Base-by-base conservation (phyloP, 2,329 filamentous ascomycete species). In the Scolecobasidium constrictum region DNA sequence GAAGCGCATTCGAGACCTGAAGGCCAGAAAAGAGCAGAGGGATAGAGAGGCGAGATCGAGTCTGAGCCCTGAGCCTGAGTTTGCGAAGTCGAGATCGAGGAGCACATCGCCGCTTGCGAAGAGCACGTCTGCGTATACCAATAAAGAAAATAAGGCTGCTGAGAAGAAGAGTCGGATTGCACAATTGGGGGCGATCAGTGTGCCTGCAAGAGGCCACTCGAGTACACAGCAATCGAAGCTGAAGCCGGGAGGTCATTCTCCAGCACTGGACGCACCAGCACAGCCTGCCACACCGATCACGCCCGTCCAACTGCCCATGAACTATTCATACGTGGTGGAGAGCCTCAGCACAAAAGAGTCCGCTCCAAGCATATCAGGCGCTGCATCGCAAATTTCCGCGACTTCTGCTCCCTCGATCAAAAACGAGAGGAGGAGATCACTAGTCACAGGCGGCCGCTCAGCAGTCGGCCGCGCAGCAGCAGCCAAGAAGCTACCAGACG, bases 1-100 rank as follows among this genome's bases (percentile, higher is more conserved):
- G 26, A 69, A 69, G 43, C 63, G 71, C 35, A 79, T 79, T 40
- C 67, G 69, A 51, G 66, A 79, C 50, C 55, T 79, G 22, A 71
- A 72, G 52, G 68, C 73, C 49, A 71, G 73, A 48, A 73, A 75
- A 49, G 64, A 73, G 56, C 65, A 67, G 51, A 67, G 73, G 46
- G 68, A 75, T 36, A 64, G 61, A 49, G 52, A 58, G 48, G 56
- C 58, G 31, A 54, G 55, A 31, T 56, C 56, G 46, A 38, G 31
- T 22, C 22, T 20, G n/a, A 20, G 34, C 5, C 35, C 42, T 15
- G 17, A 9, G 7, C 15, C 21, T 22, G 26, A 31, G 26, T 7
- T n/a, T 9, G 9, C 9, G 9, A 31, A 7, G 26, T n/a, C 9
- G 26, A 7, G 26, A 31, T 31, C 26, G 9, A 7, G 26, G 26